phyloP scores from a whole-genome alignment of 2,329 filamentous ascomycete species.

The Didymella exigua region DNA sequence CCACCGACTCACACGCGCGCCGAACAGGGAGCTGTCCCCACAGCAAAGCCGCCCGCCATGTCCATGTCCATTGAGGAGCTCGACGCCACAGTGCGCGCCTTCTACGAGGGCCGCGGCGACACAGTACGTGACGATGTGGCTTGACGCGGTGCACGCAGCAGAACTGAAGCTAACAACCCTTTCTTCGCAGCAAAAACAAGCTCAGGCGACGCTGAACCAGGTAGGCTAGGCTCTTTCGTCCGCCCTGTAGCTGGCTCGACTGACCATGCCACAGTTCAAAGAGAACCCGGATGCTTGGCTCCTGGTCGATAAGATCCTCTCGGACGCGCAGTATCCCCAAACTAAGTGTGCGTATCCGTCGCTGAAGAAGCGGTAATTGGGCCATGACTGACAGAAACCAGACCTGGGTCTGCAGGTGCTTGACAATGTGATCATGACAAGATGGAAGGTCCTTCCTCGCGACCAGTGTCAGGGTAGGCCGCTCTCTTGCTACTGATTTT shows the following conservation, averaged over 20 bases:
- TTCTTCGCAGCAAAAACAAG: constrained; percentile 83
- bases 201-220: constrained; percentile 90
- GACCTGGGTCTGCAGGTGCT: constrained; percentile 94
- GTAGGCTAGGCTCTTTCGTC: constrained; percentile 57
- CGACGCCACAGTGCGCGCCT: constrained; percentile 93
- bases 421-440: constrained; percentile 97
- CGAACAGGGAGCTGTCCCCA: constrained; percentile 45
- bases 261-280: constrained; percentile 74
- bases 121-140: constrained; percentile 64
- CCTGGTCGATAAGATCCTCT: constrained; percentile 94
- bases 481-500: background rate
- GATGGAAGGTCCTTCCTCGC: constrained; percentile 96
- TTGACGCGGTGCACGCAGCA: background rate
- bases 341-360: constrained; percentile 78
- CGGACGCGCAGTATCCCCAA: constrained; percentile 89
- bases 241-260: constrained; percentile 10
- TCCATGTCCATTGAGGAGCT: constrained; percentile 85
- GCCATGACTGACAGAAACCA: constrained; percentile 52
- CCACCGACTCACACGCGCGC: constrained; percentile 25
- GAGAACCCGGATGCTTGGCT: constrained; percentile 98
- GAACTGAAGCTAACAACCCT: constrained; percentile 48
- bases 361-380: constrained; percentile 20
- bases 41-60: constrained; percentile 54
- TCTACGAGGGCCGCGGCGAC: constrained; percentile 96
- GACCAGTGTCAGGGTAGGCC: constrained; percentile 90